Evolutionary conservation across 2,329 filamentous ascomycete species (phyloP), one percentile per base, ranked within the genome.

Genomic region (Coleophoma eucalyptorum): DNA sequence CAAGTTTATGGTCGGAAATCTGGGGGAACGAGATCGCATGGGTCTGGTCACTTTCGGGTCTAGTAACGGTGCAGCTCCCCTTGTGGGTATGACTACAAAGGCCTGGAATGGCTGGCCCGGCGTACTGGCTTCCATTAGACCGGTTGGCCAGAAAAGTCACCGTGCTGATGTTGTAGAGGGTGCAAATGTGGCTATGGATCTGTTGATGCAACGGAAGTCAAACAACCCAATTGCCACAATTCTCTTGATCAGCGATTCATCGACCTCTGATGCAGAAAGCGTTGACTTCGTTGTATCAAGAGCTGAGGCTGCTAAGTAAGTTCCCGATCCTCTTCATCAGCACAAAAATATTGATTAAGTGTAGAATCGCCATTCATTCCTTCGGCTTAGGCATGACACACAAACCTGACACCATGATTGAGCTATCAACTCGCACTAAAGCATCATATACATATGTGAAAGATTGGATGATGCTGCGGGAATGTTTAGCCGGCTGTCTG

Each of bases 401-500:
- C 71, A 97, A 97, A 71, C 94, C 94, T 5, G 94, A 99, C 66
- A 97, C 92, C 1, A 96, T 99, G 91, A 96, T 99, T 56, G 93
- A 97, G 70, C 76, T 99, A 12, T 97, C 94, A 1, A 94, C 89
- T 6, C 82, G 91, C 54, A 99, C 94, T 3, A 99, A 97, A 72
- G 94, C 92, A 4, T 95, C 91, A 1, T 99, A 97, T 65, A 95
- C 91, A 1, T 99, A 97, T 63, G 92, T 99, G 60, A 99, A 97
- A 72, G 94, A 99, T 69, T 99, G 94, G 94, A 97, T 97, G 93
- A 99, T 97, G 93, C 80, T 99, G 34, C 87, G 94, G 26, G 94
- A 99, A 69, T 97, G 94, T 67, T 79, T 97, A 42, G 94, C 92
- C 20, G 94, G 94, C 41, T 97, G 93, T 63, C 75, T 99, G 26